Evolutionary conservation across 2,329 filamentous ascomycete species (phyloP).

Genomic region (Cladosporium sp.): DNA sequence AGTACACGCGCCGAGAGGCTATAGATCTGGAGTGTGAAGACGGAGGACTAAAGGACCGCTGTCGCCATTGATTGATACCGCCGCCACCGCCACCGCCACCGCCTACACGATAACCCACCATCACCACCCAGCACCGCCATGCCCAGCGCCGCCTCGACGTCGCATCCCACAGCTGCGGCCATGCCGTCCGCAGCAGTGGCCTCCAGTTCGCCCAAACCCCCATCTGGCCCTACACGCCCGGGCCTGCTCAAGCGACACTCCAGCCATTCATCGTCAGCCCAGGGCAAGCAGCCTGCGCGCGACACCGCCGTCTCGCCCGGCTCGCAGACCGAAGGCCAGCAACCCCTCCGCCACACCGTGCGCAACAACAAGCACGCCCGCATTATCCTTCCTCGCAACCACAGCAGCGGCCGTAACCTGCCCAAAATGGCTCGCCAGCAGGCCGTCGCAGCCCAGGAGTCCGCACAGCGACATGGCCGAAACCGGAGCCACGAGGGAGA

Average conservation of each 20-base stretch:
- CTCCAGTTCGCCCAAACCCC: constrained; percentile 17
- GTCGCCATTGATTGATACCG: neutral
- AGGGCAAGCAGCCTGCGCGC: constrained; percentile 11
- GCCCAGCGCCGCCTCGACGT: constrained; percentile 6
- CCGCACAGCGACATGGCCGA: constrained; percentile 28
- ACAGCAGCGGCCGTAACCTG: constrained; percentile 36
- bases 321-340: constrained; percentile 28
- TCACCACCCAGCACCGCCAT: neutral
- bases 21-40: constrained; percentile 1
- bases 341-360: constrained; percentile 27
- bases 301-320: constrained; percentile 28
- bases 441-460: constrained; percentile 18
- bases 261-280: constrained; percentile 30
- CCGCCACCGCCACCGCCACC: neutral
- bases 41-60: neutral
- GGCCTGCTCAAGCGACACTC: constrained; percentile 33
- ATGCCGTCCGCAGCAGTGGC: constrained; percentile 18
- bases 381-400: constrained; percentile 35
- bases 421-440: constrained; percentile 31
- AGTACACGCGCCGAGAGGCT: constrained; percentile 10
- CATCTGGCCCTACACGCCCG: constrained; percentile 25
- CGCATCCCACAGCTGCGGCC: constrained; percentile 3
- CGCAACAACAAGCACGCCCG: constrained; percentile 30
- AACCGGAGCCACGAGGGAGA: constrained; percentile 35
- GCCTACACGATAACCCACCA: neutral